Percentiles rank a stretch among this genome's conserved stretches.
Conservation (phyloP, 441 rosid species). For the Syzygium syzygioides region DNA sequence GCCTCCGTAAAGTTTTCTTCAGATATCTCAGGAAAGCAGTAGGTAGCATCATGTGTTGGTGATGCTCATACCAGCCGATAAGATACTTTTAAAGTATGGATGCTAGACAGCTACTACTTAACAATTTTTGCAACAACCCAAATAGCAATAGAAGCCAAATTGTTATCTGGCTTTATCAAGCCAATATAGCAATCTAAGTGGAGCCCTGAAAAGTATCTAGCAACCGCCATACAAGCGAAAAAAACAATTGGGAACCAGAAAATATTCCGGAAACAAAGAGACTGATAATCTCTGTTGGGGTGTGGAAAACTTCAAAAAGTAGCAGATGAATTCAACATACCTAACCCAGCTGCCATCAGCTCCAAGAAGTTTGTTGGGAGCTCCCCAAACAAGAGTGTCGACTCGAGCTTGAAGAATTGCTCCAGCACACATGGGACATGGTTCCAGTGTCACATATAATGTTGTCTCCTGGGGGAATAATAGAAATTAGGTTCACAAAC, state of each 20-base stretch:
- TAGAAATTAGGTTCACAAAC: neutral
- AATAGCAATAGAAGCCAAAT: neutral
- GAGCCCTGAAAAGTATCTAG: neutral
- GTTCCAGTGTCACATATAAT: conserved; percentile 92
- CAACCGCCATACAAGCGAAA: neutral
- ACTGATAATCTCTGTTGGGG: neutral
- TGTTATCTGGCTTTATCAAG: neutral
- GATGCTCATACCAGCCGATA: neutral
- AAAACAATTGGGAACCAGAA: neutral
- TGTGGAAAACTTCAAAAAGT: neutral
- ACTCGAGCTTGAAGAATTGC: conserved; percentile 97
- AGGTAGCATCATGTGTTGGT: neutral
- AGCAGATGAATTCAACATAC: conserved; percentile 18
- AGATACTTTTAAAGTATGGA: neutral
- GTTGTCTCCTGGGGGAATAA: conserved; percentile 54
- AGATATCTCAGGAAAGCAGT: neutral
- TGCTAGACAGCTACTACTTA: neutral
- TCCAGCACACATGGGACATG: conserved; percentile 99
- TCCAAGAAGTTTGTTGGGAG: conserved; percentile 98
- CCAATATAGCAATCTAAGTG: neutral
- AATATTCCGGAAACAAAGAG: neutral
- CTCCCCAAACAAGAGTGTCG: conserved; percentile 90
- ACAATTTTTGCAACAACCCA: neutral
- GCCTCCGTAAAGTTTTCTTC: neutral
- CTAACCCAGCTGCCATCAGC: conserved; percentile 99